Percentiles rank a stretch among this genome's conserved stretches.
Conservation (phyloP, 495 filamentous ascomycete genomes). For the Cercophora samala region DNA sequence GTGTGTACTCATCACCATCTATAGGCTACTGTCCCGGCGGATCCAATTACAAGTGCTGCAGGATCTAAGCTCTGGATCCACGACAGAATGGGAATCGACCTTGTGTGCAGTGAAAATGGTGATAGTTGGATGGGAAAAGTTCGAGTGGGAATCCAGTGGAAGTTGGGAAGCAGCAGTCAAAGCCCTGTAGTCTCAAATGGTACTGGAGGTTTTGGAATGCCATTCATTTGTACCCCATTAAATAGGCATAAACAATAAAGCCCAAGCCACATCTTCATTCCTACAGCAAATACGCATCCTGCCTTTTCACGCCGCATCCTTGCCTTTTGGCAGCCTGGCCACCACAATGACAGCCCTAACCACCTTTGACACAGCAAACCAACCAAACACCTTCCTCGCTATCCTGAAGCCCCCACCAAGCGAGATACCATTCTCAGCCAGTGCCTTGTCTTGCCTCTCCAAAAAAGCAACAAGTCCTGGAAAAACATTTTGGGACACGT, state of each 20-base stretch:
- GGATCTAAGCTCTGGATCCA: background rate
- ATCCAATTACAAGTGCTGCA: background rate
- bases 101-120: no score
- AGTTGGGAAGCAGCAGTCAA: no score
- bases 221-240: no score
- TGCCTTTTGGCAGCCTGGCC: background rate
- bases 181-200: no score
- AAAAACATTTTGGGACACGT: background rate
- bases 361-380: background rate
- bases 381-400: background rate
- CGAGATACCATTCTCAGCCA: background rate
- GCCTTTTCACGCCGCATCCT: background rate
- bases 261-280: no score
- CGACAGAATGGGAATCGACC: no score
- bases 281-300: background rate
- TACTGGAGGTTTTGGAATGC: no score
- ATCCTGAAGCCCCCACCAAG: background rate
- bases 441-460: background rate
- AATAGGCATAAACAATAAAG: no score
- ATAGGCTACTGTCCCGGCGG: background rate
- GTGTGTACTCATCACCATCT: background rate
- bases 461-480: background rate
- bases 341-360: background rate
- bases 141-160: no score
- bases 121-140: no score